These are phyloP conservation scores for Albizia julibrissin DNA, from an alignment of 306 rosid genomes.

Conservation along the genomic window DNA sequence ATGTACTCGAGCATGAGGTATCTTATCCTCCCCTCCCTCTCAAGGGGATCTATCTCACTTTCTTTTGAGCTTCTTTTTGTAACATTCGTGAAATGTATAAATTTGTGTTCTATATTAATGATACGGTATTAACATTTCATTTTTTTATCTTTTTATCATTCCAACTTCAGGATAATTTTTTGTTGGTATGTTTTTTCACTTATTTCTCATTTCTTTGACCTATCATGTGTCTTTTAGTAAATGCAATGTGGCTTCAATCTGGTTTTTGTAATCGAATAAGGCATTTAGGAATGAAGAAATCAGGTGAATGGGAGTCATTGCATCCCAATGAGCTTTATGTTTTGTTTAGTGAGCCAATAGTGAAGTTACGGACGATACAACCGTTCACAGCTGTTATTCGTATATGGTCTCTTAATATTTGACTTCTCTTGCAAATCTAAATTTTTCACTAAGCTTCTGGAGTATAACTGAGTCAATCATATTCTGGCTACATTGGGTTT, in stretches of 20 bases:
- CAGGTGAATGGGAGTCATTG: constrained; percentile 3
- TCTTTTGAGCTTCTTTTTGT: not conserved
- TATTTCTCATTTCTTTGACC: not conserved
- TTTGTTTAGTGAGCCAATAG: not conserved
- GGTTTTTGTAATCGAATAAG: not conserved
- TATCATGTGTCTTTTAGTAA: not conserved
- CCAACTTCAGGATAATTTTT: not conserved
- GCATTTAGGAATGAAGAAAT: not conserved
- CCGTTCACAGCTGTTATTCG: not conserved
- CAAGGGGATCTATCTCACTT: not conserved
- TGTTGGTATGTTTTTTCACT: not conserved
- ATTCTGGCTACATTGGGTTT: not conserved
- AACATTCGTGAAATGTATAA: constrained; percentile 24
- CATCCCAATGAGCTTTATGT: not conserved
- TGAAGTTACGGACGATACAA: constrained; percentile 6
- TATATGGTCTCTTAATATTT: not conserved
- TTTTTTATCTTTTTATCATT: not conserved
- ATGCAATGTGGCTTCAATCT: constrained; percentile 3
- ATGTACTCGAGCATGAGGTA: constrained; percentile 76
- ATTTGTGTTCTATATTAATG: constrained; percentile 23
- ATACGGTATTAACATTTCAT: constrained; percentile 16
- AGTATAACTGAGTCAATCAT: not conserved
- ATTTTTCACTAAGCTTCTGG: not conserved
- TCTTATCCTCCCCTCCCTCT: not conserved
- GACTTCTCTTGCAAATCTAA: not conserved